Evolutionary conservation across 2,329 filamentous ascomycete genomes (phyloP), one percentile per base, ranked within the genome.

Genomic region (Neopestalotiopsis clavispora): DNA sequence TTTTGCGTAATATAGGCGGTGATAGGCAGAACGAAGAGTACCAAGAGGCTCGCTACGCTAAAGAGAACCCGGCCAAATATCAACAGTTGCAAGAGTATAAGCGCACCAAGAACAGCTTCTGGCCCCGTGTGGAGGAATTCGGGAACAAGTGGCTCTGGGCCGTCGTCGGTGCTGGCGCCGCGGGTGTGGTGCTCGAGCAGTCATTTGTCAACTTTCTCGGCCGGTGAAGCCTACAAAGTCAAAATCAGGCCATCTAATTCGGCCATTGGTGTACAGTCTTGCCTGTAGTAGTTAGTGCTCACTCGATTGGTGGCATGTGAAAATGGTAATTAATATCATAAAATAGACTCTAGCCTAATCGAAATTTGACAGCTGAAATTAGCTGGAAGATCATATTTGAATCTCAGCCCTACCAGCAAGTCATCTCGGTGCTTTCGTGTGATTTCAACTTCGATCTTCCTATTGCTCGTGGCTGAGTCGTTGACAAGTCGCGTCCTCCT

Each of bases 71-170:
- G 4, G 74, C 80, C 57, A 90, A 90, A 75, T 83, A 85, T 63
- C 78, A 81, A 59, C 83, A 90, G 71, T 79, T 90, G 23, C 80
- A 82, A 2, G 81, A 80, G 65, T 82, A 83, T 1, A 80, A 68
- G 1, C 80, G 78, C 1, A 81, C 77, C 4, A 83, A 69, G 67
- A 81, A 79, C 1, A 82, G 74, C 12, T 79, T 90, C 77, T 90
- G 88, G 87, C 88, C 87, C 0, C 78, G 78, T 13, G 59, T 82
- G 1, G 75, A 79, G 34, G 86, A 89, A 76, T 67, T 86, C 6
- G 76, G 74, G 30, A 90, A 89, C 71, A 84, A 84, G 68, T 90
- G 87, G 88, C 75, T 84, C 1, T 87, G 87, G 84, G 80, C 79
- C 30, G 81, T 89, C 1, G 69, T 85, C 13, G 86, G 82, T 1